Base-by-base conservation (phyloP, 2,329 filamentous ascomycete species). In the Coniochaeta ligniaria region DNA sequence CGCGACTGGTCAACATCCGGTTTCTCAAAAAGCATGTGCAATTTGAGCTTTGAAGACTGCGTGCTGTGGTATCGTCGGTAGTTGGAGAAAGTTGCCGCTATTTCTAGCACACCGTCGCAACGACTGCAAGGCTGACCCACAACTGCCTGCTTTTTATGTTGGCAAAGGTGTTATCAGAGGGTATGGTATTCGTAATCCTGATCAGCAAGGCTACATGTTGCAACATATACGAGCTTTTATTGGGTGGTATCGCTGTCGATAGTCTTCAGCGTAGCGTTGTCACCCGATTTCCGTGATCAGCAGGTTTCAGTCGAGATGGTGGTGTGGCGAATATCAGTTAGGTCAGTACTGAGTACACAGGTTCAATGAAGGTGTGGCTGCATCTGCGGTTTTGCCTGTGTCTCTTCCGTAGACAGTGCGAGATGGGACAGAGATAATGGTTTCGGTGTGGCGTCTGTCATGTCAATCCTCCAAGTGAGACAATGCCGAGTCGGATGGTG, bases 341-440 rank as follows among this genome's bases (percentile, higher is more conserved):
- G 16, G 5, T 24, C 41, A 22, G 12, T 38, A 38, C 36, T 38
- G 14, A n/a, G n/a, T 6, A 9, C 35, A 47, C 9, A 26, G 43
- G 47, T 52, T 52, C 22, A 31, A 52, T 52, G 47, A 52, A 52
- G 47, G 47, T 52, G 47, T 52, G 47, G 47, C 47, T 52, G 47
- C 47, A 52, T 16, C 22, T 26, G 47, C 24, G 24, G 24, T 26
- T 12, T 26, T 26, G 16, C 2, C 2, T 17, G 24, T 31, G 24
- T 28, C 12, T 52, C 11, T 31, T 52, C 22, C 8, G 26, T 6
- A 31, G 47, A 52, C 47, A 52, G 47, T 52, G 47, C 47, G 47
- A 52, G 47, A 6, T 52, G 26, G 14, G 26, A 28, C 5, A 28
- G 24, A 16, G 22, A 26, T 6, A 22, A 6, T n/a, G n/a, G 20